phyloP scores from a whole-genome alignment of 352 stramenopile species.

The Globisporangium carolinianum region DNA sequence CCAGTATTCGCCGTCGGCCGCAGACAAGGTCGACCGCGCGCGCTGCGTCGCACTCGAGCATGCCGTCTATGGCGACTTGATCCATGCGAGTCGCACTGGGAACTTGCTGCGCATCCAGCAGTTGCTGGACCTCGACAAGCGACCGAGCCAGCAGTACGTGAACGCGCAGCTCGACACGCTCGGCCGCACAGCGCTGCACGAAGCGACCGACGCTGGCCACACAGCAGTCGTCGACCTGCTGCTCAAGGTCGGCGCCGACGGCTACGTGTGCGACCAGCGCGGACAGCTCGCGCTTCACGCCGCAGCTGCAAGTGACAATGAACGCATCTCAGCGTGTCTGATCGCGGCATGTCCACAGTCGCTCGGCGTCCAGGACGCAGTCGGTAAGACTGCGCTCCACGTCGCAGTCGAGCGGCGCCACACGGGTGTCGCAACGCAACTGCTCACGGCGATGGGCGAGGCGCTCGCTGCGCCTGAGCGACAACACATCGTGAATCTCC shows the following conservation, averaged over 20 bases:
- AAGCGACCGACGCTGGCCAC: conserved; percentile 54
- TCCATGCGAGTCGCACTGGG: conserved; percentile 39
- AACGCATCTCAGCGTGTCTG: conserved; percentile 46
- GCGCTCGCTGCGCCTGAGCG: background rate
- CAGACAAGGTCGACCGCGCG: conserved; percentile 22
- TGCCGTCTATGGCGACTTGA: conserved; percentile 47
- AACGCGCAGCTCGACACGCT: conserved; percentile 38
- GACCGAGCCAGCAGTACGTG: conserved; percentile 34
- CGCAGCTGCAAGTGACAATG: conserved; percentile 32
- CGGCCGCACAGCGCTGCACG: conserved; percentile 40
- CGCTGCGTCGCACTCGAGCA: conserved; percentile 44
- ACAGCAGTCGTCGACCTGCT: conserved; percentile 48
- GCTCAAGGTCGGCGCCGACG: conserved; percentile 47
- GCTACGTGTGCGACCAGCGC: conserved; percentile 42
- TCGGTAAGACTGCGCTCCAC: conserved; percentile 42
- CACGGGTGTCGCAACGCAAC: conserved; percentile 17
- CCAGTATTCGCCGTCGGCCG: conserved; percentile 18
- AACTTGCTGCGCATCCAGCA: conserved; percentile 50
- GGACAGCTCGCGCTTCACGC: conserved; percentile 38
- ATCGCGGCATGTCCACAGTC: conserved; percentile 33
- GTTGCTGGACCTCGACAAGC: conserved; percentile 54
- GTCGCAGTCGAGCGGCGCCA: conserved; percentile 33
- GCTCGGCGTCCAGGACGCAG: conserved; percentile 24
- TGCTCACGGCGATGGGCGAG: conserved; percentile 21
- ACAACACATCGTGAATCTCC: conserved; percentile 7